Base-by-base conservation (phyloP, 768 basidiomycete species). In the Tylopilus felleus region DNA sequence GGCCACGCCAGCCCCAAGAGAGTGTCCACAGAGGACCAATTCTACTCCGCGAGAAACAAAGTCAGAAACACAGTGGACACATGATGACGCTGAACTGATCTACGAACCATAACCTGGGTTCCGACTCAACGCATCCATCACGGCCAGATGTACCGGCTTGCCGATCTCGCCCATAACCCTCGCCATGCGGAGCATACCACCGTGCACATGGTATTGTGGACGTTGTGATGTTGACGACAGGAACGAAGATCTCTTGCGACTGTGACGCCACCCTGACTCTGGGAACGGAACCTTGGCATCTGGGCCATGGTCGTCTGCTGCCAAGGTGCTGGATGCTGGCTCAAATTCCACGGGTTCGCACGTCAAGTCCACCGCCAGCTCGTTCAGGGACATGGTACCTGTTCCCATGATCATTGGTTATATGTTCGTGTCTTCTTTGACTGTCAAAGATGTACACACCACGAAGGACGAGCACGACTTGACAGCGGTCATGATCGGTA, bases 371-470 rank as follows among this genome's bases (percentile, higher is more conserved):
- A 88, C 89, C 16, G 90, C 90, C 5, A 93, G 80, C 69, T 93
- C 90, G 61, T 93, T 93, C 40, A 93, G 74, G 3, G 86, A 88
- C 88, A 92, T 88, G 3, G 91, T 93, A 13, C 90, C 85, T 83
- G 43, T 51, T 50, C 41, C 22, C 52, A 29, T 31, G 47, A 41
- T 2, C 40, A 46, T 49, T 47, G 31, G 48, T 62, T 51, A 56
- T 19, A 19, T 35, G 22, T 35, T 46, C 44, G 31, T 8, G 12
- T 57, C 22, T 44, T 21, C 44, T 19, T 36, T 12, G n/a, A 57
- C 13, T 2, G n/a, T 25, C 19, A 35, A 35, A 46, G 54, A 52
- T 28, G 29, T 41, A 62, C 71, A 28, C 40, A 80, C 84, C 85
- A 72, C 87, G 75, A 43, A 89, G 73, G 16, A 92, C 87, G 23